Evolutionary conservation across 2,329 filamentous ascomycete genomes (phyloP).

Genomic region (Verticillium klebahnii): DNA sequence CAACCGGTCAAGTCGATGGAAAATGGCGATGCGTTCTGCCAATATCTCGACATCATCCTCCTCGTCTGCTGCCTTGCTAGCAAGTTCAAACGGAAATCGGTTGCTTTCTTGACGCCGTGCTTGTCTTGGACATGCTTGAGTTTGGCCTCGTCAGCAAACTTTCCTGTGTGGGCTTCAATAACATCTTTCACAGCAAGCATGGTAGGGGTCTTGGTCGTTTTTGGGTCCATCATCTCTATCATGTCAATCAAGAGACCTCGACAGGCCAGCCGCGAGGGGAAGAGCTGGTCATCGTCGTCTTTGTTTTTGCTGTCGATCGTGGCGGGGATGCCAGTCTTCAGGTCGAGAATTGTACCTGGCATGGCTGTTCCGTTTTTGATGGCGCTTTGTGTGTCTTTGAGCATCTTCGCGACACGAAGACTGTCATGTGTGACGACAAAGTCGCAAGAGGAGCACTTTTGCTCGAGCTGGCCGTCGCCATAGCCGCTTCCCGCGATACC

Average conservation of each 20-base stretch:
- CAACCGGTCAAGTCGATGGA: constrained; percentile 33
- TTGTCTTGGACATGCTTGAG: constrained; percentile 5
- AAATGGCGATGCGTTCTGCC: constrained; percentile 32
- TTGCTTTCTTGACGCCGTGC: constrained; percentile 4
- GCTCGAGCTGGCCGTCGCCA: constrained; percentile 42
- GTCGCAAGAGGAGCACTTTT: constrained; percentile 41
- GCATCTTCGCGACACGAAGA: constrained; percentile 54
- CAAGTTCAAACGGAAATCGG: constrained; percentile 6
- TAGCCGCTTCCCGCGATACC: constrained; percentile 39
- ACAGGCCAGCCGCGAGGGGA: constrained; percentile 7
- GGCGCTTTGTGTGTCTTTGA: constrained; percentile 44
- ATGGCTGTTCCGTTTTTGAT: constrained; percentile 41
- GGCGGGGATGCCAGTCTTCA: constrained; percentile 30
- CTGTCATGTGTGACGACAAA: constrained; percentile 46
- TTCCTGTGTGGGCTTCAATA: constrained; percentile 10
- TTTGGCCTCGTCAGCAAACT: constrained; percentile 6
- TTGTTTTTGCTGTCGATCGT: background rate
- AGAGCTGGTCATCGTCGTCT: constrained; percentile 7
- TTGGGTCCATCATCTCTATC: constrained; percentile 1
- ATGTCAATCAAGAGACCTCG: constrained; percentile 7
- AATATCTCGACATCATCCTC: constrained; percentile 36
- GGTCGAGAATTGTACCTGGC: constrained; percentile 54
- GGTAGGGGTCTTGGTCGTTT: background rate
- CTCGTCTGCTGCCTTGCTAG: constrained; percentile 25
- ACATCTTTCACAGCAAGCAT: constrained; percentile 5